A percentile compares a stretch with the other conserved stretches of the same genome.
Conservation (phyloP, 2,329 filamentous ascomycete genomes). For the Immersiporthe knoxdaviesiana region DNA sequence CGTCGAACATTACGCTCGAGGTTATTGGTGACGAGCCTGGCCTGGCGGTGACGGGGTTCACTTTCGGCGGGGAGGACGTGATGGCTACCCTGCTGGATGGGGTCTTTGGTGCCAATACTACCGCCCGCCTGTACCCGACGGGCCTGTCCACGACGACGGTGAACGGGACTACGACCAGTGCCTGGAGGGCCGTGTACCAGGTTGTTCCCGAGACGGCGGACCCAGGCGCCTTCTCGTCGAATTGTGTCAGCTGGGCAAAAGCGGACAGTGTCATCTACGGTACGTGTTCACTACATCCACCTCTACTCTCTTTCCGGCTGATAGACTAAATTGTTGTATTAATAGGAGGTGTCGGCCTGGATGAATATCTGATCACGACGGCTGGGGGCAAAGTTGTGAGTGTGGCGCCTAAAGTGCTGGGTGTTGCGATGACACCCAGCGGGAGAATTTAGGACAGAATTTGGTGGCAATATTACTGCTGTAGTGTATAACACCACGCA, state of each 20-base stretch:
- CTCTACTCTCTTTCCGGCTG: background rate
- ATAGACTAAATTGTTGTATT: background rate
- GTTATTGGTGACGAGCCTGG: constrained; percentile 37
- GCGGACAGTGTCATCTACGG: constrained; percentile 11
- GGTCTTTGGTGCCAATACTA: constrained; percentile 33
- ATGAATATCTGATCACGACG: constrained; percentile 20
- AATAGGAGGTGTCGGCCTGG: constrained; percentile 13
- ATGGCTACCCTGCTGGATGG: constrained; percentile 35
- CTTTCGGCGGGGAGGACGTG: constrained; percentile 41
- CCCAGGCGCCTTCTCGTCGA: constrained; percentile 41
- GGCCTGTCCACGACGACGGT: constrained; percentile 34
- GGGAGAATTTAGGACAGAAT: background rate
- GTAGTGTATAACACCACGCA: background rate
- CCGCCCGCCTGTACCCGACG: constrained; percentile 39
- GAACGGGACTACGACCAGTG: constrained; percentile 36
- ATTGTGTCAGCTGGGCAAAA: constrained; percentile 16
- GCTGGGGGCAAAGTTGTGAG: constrained; percentile 7
- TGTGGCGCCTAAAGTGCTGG: constrained; percentile 9
- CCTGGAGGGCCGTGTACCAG: constrained; percentile 41
- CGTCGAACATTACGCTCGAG: constrained; percentile 38
- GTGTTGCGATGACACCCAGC: constrained; percentile 3
- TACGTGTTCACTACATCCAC: background rate
- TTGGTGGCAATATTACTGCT: background rate
- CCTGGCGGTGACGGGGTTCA: constrained; percentile 37
- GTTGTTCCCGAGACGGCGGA: constrained; percentile 34